These are phyloP conservation scores for Phyllachora maydis DNA, from an alignment of 2,329 filamentous ascomycete species.

Conservation along the genomic window DNA sequence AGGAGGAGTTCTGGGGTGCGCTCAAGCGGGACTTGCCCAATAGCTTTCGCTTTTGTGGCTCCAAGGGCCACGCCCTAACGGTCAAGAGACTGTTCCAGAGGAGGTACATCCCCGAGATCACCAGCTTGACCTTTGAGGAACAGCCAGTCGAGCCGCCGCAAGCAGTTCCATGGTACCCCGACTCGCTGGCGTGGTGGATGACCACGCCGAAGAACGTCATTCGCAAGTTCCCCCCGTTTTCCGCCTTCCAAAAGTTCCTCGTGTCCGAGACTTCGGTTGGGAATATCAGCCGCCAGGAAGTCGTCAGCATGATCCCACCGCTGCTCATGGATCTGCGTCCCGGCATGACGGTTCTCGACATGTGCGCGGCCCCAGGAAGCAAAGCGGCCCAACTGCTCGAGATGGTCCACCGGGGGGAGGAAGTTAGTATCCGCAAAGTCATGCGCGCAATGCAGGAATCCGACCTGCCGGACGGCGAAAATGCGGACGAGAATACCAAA, in stretches of 20 bases:
- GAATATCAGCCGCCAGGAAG: conserved; percentile 93
- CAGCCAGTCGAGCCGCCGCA: conserved; percentile 62
- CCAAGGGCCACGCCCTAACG: conserved; percentile 81
- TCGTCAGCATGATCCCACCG: conserved; percentile 97
- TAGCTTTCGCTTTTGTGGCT: conserved; percentile 94
- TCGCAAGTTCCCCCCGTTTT: conserved; percentile 82
- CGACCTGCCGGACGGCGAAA: conserved; percentile 39
- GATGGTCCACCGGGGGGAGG: conserved; percentile 83
- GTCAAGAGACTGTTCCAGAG: conserved; percentile 78
- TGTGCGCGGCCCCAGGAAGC: conserved; percentile 92
- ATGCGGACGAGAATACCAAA: conserved; percentile 26
- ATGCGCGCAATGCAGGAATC: conserved; percentile 41
- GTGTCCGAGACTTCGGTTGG: conserved; percentile 94
- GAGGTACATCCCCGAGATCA: conserved; percentile 80
- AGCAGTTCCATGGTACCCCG: conserved; percentile 80
- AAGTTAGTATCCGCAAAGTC: conserved; percentile 59
- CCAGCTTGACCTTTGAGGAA: conserved; percentile 67
- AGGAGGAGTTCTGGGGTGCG: conserved; percentile 63
- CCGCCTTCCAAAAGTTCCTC: conserved; percentile 90
- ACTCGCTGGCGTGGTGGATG: conserved; percentile 93
- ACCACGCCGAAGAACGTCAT: conserved; percentile 93
- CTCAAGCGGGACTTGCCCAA: conserved; percentile 77
- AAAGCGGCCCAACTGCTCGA: conserved; percentile 93
- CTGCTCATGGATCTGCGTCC: conserved; percentile 79
- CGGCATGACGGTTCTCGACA: conserved; percentile 81